Conservation (phyloP, 331 rosid species). For the Cydonia oblonga region DNA sequence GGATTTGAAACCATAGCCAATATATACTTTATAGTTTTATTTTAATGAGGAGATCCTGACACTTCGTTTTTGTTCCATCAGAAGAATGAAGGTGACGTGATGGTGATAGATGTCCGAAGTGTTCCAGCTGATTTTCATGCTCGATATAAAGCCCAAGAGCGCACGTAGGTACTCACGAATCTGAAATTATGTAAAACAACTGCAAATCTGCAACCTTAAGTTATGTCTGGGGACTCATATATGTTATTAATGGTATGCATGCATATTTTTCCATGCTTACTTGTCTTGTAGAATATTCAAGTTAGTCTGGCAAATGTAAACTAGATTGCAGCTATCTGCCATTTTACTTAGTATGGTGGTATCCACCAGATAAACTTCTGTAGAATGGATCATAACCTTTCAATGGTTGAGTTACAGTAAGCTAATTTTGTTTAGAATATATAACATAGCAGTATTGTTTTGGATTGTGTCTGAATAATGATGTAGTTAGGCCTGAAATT, state of each 20-base stretch:
- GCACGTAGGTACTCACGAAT: conserved; percentile 60
- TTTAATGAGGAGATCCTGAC: conserved; percentile 11
- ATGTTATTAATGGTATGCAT: not conserved
- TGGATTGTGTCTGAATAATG: too few relatives aligned
- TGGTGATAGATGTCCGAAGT: conserved; percentile 61
- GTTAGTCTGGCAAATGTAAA: not conserved
- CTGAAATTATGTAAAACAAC: not conserved
- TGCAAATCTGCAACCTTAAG: not conserved
- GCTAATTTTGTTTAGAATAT: not conserved
- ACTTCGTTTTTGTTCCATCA: conserved; percentile 20
- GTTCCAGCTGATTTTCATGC: conserved; percentile 80
- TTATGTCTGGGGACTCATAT: not conserved
- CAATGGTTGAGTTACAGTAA: not conserved
- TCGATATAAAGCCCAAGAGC: conserved; percentile 83
- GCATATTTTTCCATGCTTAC: not conserved
- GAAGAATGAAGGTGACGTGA: conserved; percentile 71
- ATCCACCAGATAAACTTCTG: not conserved
- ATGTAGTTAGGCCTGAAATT: too few relatives aligned
- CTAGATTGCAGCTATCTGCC: not conserved
- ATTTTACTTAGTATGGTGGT: not conserved
- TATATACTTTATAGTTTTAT: not conserved
- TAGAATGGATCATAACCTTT: not conserved
- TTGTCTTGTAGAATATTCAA: not conserved
- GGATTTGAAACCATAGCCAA: not conserved
- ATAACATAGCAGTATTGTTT: too few relatives aligned